A percentile compares a stretch with the other conserved stretches of the same genome.
Evolutionary conservation across 1,139 yeast genomes (phyloP).

Genomic region (Yamadazyma triangularis): DNA sequence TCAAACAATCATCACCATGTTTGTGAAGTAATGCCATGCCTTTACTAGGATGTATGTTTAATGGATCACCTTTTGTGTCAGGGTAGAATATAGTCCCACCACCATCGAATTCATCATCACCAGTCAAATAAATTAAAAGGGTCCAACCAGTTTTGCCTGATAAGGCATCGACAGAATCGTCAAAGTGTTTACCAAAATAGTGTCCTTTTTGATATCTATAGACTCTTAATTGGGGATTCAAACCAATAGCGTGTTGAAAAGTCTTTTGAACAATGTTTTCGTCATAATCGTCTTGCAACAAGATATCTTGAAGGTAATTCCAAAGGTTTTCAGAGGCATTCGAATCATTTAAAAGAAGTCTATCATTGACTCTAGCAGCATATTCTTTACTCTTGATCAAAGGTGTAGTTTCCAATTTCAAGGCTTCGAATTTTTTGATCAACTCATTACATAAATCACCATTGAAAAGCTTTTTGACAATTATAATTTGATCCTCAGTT

Average conservation of each 20-base stretch:
- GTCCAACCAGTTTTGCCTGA: slow-evolving; percentile 55
- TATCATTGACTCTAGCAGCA: slow-evolving; percentile 58
- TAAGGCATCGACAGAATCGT: slow-evolving; percentile 42
- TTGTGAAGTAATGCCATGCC: slow-evolving; percentile 63
- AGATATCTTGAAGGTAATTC: slow-evolving; percentile 32
- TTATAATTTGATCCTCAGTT: slow-evolving; percentile 41
- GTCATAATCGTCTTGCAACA: slow-evolving; percentile 29
- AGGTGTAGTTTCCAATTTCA: slow-evolving; percentile 46
- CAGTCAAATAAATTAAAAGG: slow-evolving; percentile 53
- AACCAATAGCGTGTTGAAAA: slow-evolving; percentile 42
- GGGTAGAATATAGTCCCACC: slow-evolving; percentile 60
- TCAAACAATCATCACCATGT: slow-evolving; percentile 63
- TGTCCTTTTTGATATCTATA: slow-evolving; percentile 58
- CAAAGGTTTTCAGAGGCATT: slow-evolving; percentile 40
- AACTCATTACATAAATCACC: slow-evolving; percentile 41
- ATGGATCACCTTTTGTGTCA: slow-evolving; percentile 15
- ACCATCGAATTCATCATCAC: slow-evolving; percentile 52
- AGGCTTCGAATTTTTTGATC: slow-evolving; percentile 30
- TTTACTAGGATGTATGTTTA: slow-evolving; percentile 45
- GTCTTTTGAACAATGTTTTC: slow-evolving; percentile 21
- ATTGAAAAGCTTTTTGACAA: slow-evolving; percentile 42
- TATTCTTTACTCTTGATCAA: slow-evolving; percentile 46
- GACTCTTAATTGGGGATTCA: slow-evolving; percentile 55
- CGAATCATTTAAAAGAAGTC: slow-evolving; percentile 40
- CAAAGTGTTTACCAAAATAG: slow-evolving; percentile 61